These are phyloP conservation scores for Heritiera fomes DNA, from an alignment of 345 rosid species.

Conservation along the genomic window DNA sequence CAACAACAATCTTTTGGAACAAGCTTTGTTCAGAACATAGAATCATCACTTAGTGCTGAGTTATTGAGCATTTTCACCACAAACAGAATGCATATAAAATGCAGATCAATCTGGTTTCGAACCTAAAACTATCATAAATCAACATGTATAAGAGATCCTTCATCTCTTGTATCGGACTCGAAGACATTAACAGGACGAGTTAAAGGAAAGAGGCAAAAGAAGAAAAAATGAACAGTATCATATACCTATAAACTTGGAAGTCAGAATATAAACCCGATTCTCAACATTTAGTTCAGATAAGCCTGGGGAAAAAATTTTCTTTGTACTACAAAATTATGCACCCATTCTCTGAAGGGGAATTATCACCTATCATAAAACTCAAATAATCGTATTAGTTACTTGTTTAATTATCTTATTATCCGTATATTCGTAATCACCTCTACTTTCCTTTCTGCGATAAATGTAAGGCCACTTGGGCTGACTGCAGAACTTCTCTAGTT, in stretches of 20 bases:
- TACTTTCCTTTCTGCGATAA: constrained; percentile 15
- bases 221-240: not conserved
- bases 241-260: not conserved
- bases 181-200: not conserved
- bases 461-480: not conserved
- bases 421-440: constrained; percentile 32
- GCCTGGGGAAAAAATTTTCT: constrained; percentile 30
- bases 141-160: not conserved
- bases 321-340: constrained; percentile 36
- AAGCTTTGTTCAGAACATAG: not conserved
- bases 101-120: constrained; percentile 16
- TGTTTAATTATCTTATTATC: constrained; percentile 24
- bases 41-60: not conserved
- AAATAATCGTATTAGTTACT: constrained; percentile 34
- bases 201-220: not conserved
- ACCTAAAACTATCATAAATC: not conserved
- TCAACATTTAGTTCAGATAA: constrained; percentile 26
- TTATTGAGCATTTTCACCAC: not conserved
- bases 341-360: constrained; percentile 32
- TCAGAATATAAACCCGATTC: constrained; percentile 24
- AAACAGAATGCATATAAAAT: not conserved
- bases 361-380: constrained; percentile 31
- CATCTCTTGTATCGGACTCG: not conserved
- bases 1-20: not conserved
- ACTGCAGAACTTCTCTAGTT: constrained; percentile 27